Evolutionary conservation across 306 rosid genomes (phyloP), one percentile per base, ranked within the genome.

Genomic region (Datisca glomerata): DNA sequence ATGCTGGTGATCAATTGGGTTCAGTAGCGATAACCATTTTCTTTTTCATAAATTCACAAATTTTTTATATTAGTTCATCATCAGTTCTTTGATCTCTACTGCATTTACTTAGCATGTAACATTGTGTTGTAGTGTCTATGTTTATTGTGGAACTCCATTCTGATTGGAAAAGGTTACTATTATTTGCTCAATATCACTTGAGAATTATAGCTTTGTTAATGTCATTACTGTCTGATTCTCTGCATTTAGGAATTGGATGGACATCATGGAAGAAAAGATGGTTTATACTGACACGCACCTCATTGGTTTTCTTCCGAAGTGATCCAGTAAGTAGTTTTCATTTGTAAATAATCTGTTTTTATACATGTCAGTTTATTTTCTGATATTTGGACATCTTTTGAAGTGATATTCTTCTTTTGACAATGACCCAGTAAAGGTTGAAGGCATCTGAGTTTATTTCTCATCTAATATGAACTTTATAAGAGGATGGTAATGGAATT

Each of bases 181-280:
- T n/a, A n/a, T n/a, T n/a, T n/a, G n/a, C n/a, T 24, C 16, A 21
- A 24, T 23, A 21, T 6, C 18, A 41, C 21, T 22, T 40, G n/a
- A 41, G 28, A 19, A 27, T 53, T 12, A 22, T 29, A 24, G 33
- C 37, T 3, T 17, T n/a, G 19, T 45, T 7, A 16, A 1, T 35
- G 18, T 56, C n/a, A 16, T 63, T 63, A 3, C 25, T 47, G 22
- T 46, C 28, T 23, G 18, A 41, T 59, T 47, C 41, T 48, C 47
- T 36, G n/a, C n/a, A n/a, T 53, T 29, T 55, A 81, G 96, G 96
- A 55, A 84, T 91, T 69, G 98, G 98, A 47, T 84, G 96, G 98
- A 91, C 98, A 41, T 91, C 96, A 9, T 91, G 98, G 98, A 91
- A 91, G 77, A 91, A 84, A 66, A 84, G 98, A 60, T 91, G 98